Conservation (phyloP, 1,284 basidiomycete species). For the Ceratobasidium sp. region DNA sequence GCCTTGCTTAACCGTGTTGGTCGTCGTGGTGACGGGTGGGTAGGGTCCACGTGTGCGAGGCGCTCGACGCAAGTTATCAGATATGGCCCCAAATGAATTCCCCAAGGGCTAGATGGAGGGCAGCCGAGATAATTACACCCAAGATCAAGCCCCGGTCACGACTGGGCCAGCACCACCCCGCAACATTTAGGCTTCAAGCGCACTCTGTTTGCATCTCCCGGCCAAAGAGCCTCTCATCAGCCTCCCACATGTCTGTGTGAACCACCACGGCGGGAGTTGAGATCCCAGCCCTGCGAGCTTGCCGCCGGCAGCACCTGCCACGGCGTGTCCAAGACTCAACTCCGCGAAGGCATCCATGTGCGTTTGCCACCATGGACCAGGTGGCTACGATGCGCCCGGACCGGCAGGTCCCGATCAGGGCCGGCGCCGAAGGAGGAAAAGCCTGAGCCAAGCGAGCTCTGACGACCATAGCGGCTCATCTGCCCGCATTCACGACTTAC, state of each 20-base stretch:
- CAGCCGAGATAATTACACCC: not conserved
- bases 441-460: constrained; percentile 28
- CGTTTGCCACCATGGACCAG: not conserved
- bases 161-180: too few relatives aligned
- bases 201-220: not conserved
- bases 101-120: too few relatives aligned
- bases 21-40: constrained; percentile 16
- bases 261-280: not conserved
- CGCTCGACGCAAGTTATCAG: not conserved
- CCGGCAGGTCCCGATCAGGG: not conserved
- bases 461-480: constrained; percentile 13
- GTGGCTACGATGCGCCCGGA: not conserved
- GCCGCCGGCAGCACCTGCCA: not conserved
- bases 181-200: not conserved
- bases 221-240: constrained; percentile 18
- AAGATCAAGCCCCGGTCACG: not conserved
- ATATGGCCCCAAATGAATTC: too few relatives aligned
- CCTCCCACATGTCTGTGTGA: constrained; percentile 18
- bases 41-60: not conserved
- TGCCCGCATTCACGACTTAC: not conserved
- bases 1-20: not conserved
- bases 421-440: constrained; percentile 3
- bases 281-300: not conserved
- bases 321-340: not conserved
- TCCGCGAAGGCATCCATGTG: not conserved